A percentile compares a stretch with the other conserved stretches of the same genome.
These are phyloP conservation scores for Cladosporium sphaerospermum DNA, from an alignment of 2,329 filamentous ascomycete genomes.

Conservation along the genomic window DNA sequence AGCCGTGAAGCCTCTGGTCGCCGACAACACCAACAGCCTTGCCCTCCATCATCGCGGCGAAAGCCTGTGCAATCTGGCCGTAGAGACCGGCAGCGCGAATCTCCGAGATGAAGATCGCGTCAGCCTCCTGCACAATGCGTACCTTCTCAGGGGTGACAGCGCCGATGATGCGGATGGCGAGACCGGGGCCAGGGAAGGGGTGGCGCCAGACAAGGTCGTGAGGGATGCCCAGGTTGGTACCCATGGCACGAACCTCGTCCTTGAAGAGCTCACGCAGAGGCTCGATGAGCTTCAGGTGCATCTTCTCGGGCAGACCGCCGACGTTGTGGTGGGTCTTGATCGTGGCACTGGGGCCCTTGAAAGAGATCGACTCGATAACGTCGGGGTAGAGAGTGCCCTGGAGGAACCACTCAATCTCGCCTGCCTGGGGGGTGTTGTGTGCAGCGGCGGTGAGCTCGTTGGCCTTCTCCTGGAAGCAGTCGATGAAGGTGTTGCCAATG, in stretches of 20 bases:
- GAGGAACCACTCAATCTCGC: slow-evolving; percentile 77
- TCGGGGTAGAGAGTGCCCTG: slow-evolving; percentile 81
- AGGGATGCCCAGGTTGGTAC: slow-evolving; percentile 63
- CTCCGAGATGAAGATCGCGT: slow-evolving; percentile 71
- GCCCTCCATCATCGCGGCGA: slow-evolving; percentile 60
- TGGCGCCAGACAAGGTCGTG: slow-evolving; percentile 73
- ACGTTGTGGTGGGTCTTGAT: slow-evolving; percentile 74
- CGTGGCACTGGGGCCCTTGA: slow-evolving; percentile 64
- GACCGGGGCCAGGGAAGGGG: slow-evolving; percentile 68
- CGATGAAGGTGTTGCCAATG: slow-evolving; percentile 75
- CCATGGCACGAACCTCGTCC: slow-evolving; percentile 68
- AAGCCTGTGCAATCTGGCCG: slow-evolving; percentile 63
- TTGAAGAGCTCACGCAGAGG: slow-evolving; percentile 77
- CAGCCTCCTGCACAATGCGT: slow-evolving; percentile 69
- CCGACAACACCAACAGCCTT: slow-evolving; percentile 64
- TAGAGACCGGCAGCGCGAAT: slow-evolving; percentile 69
- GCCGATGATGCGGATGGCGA: slow-evolving; percentile 75
- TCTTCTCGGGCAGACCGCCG: slow-evolving; percentile 58
- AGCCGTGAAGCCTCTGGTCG: slow-evolving; percentile 61
- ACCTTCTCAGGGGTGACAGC: slow-evolving; percentile 77
- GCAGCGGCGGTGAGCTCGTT: slow-evolving; percentile 66
- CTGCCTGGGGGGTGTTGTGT: slow-evolving; percentile 59
- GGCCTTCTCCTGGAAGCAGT: slow-evolving; percentile 77
- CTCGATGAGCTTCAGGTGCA: slow-evolving; percentile 67
- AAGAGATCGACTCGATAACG: slow-evolving; percentile 64